Evolutionary conservation across 768 basidiomycete genomes (phyloP), one percentile per base, ranked within the genome.

Genomic region (Pulveroboletus sp.): DNA sequence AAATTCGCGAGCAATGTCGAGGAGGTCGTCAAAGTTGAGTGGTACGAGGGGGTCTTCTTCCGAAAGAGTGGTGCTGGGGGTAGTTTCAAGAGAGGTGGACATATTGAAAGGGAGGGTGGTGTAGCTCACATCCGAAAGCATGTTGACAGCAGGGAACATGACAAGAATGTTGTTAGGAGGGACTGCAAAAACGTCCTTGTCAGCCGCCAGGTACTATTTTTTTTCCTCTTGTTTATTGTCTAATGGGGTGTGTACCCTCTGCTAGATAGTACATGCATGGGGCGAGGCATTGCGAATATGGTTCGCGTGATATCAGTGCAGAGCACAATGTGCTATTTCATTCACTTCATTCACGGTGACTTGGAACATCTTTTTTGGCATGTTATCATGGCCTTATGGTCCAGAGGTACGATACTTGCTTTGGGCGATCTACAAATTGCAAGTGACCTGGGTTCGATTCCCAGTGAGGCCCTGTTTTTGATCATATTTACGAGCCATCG

Each of bases 401-500:
- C 68, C 55, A 69, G 67, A 70, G 69, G 67, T 68, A 68, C 68
- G 65, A 65, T 65, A 67, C 62, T 69, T 67, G 68, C 66, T 70
- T 68, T 67, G 66, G 66, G 66, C 37, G n/a, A 0, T 31, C 14
- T 48, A 33, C 64, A 59, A 59, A 64, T 7, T 66, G 59, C 64
- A 66, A 70, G 67, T 70, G 67, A 55, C 67, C 64, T 69, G 64
- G 65, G 67, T 68, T 68, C 68, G 64, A 69, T 66, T 70, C 66
- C 62, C 69, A 63, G 69, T 53, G 52, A 60, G 64, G 69, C 69
- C 67, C 69, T 0, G 0, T 18, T 51, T 62, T 57, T 46, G 6
- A 15, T 4, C 3, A 21, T 24, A 17, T 24, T 7, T 5, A 32
- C 9, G 14, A 9, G 9, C n/a, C 21, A 8, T 13, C 21, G 21